A percentile compares a stretch with the other conserved stretches of the same genome.
Conservation (phyloP, 257 asterid species). For the Salvia splendens region DNA sequence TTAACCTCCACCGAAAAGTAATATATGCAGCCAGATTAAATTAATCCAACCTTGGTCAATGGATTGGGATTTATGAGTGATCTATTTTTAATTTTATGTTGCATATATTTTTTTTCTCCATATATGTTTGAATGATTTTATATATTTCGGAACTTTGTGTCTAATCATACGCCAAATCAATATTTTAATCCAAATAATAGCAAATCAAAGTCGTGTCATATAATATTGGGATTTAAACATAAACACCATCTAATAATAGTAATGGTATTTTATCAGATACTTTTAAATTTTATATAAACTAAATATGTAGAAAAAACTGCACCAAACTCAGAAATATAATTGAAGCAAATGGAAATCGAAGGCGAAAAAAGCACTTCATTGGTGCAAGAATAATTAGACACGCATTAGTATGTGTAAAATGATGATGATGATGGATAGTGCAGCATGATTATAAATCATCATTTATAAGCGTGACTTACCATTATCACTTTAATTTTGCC, state of each 20-base stretch:
- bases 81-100: background rate
- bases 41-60: conserved; percentile 15
- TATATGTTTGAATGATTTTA: background rate
- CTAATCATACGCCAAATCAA: too few species aligned
- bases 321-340: background rate
- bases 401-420: conserved; percentile 37
- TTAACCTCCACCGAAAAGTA: conserved; percentile 28
- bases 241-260: too few species aligned
- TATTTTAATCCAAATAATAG: too few species aligned
- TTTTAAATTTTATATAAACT: too few species aligned
- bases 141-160: background rate
- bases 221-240: too few species aligned
- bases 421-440: conserved; percentile 36
- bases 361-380: background rate
- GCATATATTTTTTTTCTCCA: background rate
- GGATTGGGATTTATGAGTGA: background rate
- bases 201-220: too few species aligned
- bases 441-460: conserved; percentile 34
- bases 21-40: background rate
- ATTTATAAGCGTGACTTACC: conserved; percentile 39
- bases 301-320: too few species aligned
- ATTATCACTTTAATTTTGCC: conserved; percentile 26
- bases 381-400: conserved; percentile 27
- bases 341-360: background rate
- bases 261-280: too few species aligned